Conservation (phyloP, 768 basidiomycete genomes). For the Holtermanniella nyarrowii region DNA sequence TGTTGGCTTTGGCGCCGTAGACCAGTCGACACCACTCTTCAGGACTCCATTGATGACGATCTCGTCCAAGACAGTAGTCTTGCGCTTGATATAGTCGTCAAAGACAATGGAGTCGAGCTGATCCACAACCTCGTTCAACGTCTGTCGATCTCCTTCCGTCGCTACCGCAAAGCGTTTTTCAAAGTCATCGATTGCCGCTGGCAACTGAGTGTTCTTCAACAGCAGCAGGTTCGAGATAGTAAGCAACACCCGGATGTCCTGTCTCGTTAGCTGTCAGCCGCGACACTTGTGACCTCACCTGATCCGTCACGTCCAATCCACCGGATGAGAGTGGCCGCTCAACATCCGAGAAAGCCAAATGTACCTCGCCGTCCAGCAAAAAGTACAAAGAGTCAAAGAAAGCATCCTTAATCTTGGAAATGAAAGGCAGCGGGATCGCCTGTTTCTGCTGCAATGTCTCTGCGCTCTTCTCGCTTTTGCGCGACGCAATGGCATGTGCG, state of each 20-base stretch:
- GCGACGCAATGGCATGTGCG: constrained; percentile 72
- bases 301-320: constrained; percentile 19
- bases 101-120: constrained; percentile 84
- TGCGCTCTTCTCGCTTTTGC: constrained; percentile 44
- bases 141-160: constrained; percentile 64
- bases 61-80: constrained; percentile 55
- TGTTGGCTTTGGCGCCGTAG: constrained; percentile 80
- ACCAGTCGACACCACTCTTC: constrained; percentile 79
- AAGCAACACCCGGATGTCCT: constrained; percentile 79
- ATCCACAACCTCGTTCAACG: constrained; percentile 62
- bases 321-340: constrained; percentile 16
- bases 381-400: constrained; percentile 79
- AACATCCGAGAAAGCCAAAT: constrained; percentile 53
- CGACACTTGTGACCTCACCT: constrained; percentile 9
- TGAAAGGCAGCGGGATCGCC: constrained; percentile 53
- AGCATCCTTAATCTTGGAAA: constrained; percentile 64
- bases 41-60: constrained; percentile 73
- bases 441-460: neutral
- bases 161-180: constrained; percentile 64
- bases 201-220: constrained; percentile 59
- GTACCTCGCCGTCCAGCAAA: constrained; percentile 74
- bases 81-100: constrained; percentile 73
- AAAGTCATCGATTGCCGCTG: constrained; percentile 68
- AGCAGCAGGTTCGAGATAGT: constrained; percentile 82
- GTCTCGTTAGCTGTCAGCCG: constrained; percentile 1